These are phyloP conservation scores for Exophiala phaeomuriformis DNA, from an alignment of 2,329 filamentous ascomycete species.

Conservation along the genomic window DNA sequence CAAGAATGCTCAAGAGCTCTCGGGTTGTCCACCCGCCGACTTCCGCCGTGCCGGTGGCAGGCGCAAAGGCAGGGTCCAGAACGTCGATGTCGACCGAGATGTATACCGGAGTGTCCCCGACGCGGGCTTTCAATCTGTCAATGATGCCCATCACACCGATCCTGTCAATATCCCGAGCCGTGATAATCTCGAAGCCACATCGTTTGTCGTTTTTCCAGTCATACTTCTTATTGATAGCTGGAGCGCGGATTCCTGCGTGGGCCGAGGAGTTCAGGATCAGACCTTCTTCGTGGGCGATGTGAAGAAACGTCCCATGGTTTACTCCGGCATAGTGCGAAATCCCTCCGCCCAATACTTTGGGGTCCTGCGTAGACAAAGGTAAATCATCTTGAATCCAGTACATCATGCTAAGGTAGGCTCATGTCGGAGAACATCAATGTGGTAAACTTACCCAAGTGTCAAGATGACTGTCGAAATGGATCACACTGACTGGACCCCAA, in stretches of 20 bases:
- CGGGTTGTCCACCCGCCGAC: constrained; percentile 50
- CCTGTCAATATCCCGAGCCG: constrained; percentile 47
- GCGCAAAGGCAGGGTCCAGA: constrained; percentile 49
- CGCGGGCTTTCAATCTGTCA: constrained; percentile 41
- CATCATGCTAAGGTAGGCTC: not conserved
- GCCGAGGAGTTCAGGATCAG: constrained; percentile 49
- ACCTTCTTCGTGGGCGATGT: constrained; percentile 52
- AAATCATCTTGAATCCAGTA: not conserved
- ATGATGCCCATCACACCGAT: constrained; percentile 44
- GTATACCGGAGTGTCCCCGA: constrained; percentile 45
- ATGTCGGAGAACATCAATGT: not conserved
- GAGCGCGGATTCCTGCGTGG: constrained; percentile 51
- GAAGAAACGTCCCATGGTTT: constrained; percentile 52
- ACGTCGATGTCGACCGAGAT: constrained; percentile 53
- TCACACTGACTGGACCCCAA: constrained; percentile 49
- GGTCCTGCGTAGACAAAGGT: constrained; percentile 30
- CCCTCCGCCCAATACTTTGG: constrained; percentile 46
- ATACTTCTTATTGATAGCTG: constrained; percentile 43
- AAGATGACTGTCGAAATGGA: constrained; percentile 52
- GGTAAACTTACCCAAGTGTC: constrained; percentile 42
- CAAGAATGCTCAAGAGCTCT: constrained; percentile 48
- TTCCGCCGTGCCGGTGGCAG: constrained; percentile 49
- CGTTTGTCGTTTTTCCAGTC: constrained; percentile 47
- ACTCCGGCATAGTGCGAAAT: constrained; percentile 49
- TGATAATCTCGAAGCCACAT: constrained; percentile 50